A percentile compares a stretch with the other conserved stretches of the same genome.
Conservation (phyloP, 306 rosid species). For the Abrus pulchellus region DNA sequence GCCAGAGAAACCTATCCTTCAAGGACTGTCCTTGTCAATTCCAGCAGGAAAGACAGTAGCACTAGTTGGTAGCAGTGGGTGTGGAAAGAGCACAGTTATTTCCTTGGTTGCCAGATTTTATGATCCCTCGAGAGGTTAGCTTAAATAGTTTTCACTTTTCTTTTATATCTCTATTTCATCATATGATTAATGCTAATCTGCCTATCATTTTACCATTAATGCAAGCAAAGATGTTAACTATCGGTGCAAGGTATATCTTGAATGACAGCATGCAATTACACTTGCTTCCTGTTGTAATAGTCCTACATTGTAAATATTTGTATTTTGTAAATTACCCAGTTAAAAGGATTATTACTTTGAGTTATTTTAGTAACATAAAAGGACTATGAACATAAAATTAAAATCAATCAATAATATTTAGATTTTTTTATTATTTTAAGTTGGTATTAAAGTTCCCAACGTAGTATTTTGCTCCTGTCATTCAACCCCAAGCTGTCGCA, state of each 20-base stretch:
- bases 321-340: too few relatives aligned
- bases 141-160: neutral
- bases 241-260: neutral
- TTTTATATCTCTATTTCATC: slow-evolving; percentile 11
- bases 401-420: too few relatives aligned
- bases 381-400: too few relatives aligned
- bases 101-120: slow-evolving; percentile 82
- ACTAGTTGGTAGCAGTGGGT: slow-evolving; percentile 92
- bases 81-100: slow-evolving; percentile 94
- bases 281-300: neutral
- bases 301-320: too few relatives aligned
- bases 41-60: slow-evolving; percentile 83
- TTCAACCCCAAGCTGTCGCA: too few relatives aligned
- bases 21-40: slow-evolving; percentile 75
- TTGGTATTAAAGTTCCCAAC: too few relatives aligned
- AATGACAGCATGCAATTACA: too few relatives aligned
- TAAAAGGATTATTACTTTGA: too few relatives aligned
- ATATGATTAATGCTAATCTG: slow-evolving; percentile 1
- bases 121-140: slow-evolving; percentile 71
- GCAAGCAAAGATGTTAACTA: slow-evolving; percentile 8
- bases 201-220: neutral
- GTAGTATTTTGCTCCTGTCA: too few relatives aligned
- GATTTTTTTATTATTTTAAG: too few relatives aligned
- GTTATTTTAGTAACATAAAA: too few relatives aligned
- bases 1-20: slow-evolving; percentile 72